These are phyloP conservation scores for Globisporangium cylindrosporum DNA, from an alignment of 352 stramenopile species.

Conservation along the genomic window DNA sequence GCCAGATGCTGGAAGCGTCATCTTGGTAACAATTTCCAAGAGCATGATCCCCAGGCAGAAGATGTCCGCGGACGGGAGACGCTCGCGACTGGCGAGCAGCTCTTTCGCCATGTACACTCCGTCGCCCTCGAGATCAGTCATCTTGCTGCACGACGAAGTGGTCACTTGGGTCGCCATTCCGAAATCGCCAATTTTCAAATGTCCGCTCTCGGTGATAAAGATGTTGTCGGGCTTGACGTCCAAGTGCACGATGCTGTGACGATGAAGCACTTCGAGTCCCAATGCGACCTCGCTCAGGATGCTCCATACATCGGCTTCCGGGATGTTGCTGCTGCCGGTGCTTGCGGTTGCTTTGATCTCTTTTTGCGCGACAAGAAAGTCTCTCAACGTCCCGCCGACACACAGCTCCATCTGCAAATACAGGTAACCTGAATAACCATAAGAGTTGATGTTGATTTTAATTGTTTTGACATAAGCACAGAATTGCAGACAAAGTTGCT, in stretches of 20 bases:
- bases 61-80: constrained; percentile 88
- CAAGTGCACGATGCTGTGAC: constrained; percentile 89
- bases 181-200: constrained; percentile 91
- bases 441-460: not conserved
- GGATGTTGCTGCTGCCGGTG: constrained; percentile 17
- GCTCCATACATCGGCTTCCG: constrained; percentile 66
- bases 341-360: constrained; percentile 2
- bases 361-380: constrained; percentile 48
- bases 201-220: constrained; percentile 72
- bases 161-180: constrained; percentile 80
- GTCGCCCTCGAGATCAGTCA: constrained; percentile 91
- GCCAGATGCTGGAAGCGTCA: constrained; percentile 42
- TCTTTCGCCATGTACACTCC: constrained; percentile 91
- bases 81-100: constrained; percentile 67
- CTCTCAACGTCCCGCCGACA: constrained; percentile 78
- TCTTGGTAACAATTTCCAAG: constrained; percentile 15
- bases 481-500: not conserved
- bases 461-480: not conserved
- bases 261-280: constrained; percentile 89
- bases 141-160: constrained; percentile 21
- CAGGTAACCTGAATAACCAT: constrained; percentile 54
- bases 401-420: constrained; percentile 96
- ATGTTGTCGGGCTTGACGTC: constrained; percentile 98
- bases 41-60: constrained; percentile 84
- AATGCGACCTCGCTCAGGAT: constrained; percentile 69